These are phyloP conservation scores for Aristolochia fimbriata DNA, from an alignment of 164 flowering plant genomes.

Conservation along the genomic window DNA sequence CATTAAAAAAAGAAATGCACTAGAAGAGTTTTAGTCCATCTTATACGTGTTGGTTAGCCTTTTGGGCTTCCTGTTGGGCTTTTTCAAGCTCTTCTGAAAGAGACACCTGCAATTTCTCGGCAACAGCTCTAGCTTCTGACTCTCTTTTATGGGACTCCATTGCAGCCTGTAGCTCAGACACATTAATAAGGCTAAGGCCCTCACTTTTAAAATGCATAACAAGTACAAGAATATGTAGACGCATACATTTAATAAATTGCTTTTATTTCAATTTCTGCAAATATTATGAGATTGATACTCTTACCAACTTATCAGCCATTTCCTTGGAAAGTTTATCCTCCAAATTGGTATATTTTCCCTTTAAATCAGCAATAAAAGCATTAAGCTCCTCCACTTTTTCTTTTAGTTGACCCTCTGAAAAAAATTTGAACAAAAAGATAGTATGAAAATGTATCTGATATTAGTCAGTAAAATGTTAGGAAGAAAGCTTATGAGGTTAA, in stretches of 20 bases:
- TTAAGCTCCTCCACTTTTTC: conserved; percentile 59
- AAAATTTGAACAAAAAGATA: not conserved
- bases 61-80: conserved; percentile 33
- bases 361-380: conserved; percentile 34
- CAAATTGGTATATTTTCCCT: conserved; percentile 25
- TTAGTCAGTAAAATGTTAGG: no score
- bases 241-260: not conserved
- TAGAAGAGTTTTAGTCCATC: not conserved
- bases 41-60: conserved; percentile 57
- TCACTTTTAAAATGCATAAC: not conserved
- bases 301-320: conserved; percentile 59
- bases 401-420: conserved; percentile 36
- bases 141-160: conserved; percentile 36
- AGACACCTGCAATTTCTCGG: conserved; percentile 35
- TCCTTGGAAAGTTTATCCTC: conserved; percentile 45
- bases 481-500: not conserved
- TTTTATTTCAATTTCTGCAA: not conserved
- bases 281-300: not conserved
- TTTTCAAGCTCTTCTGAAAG: conserved; percentile 43
- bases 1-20: not conserved
- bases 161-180: conserved; percentile 29
- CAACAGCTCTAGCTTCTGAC: conserved; percentile 37
- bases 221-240: not conserved
- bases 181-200: not conserved
- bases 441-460: not conserved